Evolutionary conservation across 192 early-diverging fungal genomes (phyloP), one percentile per base, ranked within the genome.

Genomic region (Backusella liffmaniae): DNA sequence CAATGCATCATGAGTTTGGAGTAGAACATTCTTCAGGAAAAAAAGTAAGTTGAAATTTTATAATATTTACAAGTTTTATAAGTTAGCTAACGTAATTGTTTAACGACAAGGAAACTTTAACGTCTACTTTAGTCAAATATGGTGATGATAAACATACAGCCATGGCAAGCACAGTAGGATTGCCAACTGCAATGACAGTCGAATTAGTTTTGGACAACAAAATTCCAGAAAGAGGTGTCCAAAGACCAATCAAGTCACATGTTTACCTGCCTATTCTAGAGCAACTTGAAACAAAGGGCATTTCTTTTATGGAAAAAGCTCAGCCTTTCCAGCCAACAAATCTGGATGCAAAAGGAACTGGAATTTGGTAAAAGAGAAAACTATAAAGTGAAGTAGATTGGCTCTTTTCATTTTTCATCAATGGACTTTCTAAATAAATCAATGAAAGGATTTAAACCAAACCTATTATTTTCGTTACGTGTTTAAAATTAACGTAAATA

Each of bases 1-100:
- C 91, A 68, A 84, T 99, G 90, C 92, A 95, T 82, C 98, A 99
- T 81, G 95, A 97, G 77, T 98, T 99, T 86, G 94, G 92, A 4
- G 88, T 97, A 2, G 84, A 93, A 67, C 84, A 85, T 66, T 80
- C 81, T n/a, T 84, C 90, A 53, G 94, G 94, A 41, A 62, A 81
- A 21, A 81, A 88, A 70, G 86, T 89, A 66, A 29, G 32, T 36
- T 49, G 72, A 46, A 35, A 62, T 4, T n/a, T 6, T 23, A 49
- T 32, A 26, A 21, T 3, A 51, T 37, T 37, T 34, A 62, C 10
- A 29, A 62, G 8, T 62, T 8, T 62, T 29, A 29, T 62, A 29
- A 62, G 13, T 13, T 23, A 62, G 26, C 21, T 26, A 62, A 62
- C 23, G 9, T 29, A 29, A 62, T 29, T 29, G 0, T 9, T 10